Evolutionary conservation across 2,329 filamentous ascomycete species (phyloP).

Genomic region (Apiospora rasikravindrae): DNA sequence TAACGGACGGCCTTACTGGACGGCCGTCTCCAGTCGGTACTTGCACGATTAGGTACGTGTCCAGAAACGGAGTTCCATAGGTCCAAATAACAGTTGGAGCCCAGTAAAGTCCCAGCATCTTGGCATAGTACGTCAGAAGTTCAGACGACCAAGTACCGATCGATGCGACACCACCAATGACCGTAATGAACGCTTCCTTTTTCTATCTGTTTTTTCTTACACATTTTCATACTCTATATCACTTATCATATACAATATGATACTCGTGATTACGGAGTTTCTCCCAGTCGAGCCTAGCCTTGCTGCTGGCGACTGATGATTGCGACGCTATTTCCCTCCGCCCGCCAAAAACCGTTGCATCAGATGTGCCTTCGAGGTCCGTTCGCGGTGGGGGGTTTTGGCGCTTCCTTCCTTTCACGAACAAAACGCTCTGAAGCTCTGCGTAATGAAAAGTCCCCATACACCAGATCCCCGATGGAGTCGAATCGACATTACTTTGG

Average conservation of each 20-base stretch:
- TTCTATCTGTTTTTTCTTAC: background rate
- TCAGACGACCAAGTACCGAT: background rate
- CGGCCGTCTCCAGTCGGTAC: background rate
- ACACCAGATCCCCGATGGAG: background rate
- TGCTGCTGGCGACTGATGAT: background rate
- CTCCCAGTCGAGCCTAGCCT: conserved; percentile 3
- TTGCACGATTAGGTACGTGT: too few relatives aligned
- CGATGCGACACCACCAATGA: background rate
- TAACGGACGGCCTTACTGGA: background rate
- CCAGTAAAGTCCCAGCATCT: background rate
- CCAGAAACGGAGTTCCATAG: background rate
- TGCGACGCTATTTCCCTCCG: conserved; percentile 11
- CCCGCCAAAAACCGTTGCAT: conserved; percentile 2
- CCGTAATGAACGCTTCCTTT: background rate
- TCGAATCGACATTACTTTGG: background rate
- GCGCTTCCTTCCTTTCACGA: background rate
- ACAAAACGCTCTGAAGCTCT: background rate
- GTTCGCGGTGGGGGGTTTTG: conserved; percentile 13
- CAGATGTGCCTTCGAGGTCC: conserved; percentile 9
- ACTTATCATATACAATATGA: background rate
- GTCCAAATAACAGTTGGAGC: background rate
- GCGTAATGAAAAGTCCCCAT: background rate
- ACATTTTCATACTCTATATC: background rate
- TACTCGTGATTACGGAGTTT: background rate
- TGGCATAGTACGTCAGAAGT: background rate